Evolutionary conservation across 805 yeast genomes (phyloP).

Genomic region (Candida railenensis): DNA sequence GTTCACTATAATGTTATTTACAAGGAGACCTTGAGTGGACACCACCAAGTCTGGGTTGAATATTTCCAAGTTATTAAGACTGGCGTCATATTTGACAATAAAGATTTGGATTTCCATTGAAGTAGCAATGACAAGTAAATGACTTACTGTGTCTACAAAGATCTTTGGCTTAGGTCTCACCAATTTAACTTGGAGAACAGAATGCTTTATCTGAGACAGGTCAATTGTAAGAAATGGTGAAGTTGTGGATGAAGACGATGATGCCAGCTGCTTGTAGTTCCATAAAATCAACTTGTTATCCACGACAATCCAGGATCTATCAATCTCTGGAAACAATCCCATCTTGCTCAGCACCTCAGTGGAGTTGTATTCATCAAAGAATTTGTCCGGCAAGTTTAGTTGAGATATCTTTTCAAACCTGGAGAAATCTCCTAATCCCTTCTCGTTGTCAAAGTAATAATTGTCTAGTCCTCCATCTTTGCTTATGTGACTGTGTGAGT

Average conservation of each 20-base stretch:
- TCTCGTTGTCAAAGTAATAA: conserved; percentile 51
- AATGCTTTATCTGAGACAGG: conserved; percentile 60
- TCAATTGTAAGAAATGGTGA: conserved; percentile 77
- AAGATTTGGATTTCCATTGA: conserved; percentile 73
- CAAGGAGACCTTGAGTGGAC: conserved; percentile 74
- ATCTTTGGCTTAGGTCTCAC: conserved; percentile 81
- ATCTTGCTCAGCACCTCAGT: conserved; percentile 67
- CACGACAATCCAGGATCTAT: conserved; percentile 81
- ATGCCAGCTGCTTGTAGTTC: conserved; percentile 59
- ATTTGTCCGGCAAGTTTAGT: conserved; percentile 75
- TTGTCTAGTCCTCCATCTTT: conserved; percentile 51
- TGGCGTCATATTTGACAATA: conserved; percentile 58
- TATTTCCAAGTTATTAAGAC: conserved; percentile 54
- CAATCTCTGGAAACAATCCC: conserved; percentile 81
- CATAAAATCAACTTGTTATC: conserved; percentile 83
- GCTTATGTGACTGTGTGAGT: conserved; percentile 55
- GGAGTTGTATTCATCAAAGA: conserved; percentile 68
- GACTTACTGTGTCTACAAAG: conserved; percentile 74
- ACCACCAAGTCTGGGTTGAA: conserved; percentile 83
- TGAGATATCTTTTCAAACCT: conserved; percentile 74
- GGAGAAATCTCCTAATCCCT: conserved; percentile 53
- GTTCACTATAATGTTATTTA: conserved; percentile 58
- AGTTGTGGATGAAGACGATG: neutral
- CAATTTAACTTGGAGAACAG: conserved; percentile 71
- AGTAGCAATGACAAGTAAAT: conserved; percentile 75